Base-by-base conservation (phyloP, 345 rosid genomes). In the Linum lewisii region DNA sequence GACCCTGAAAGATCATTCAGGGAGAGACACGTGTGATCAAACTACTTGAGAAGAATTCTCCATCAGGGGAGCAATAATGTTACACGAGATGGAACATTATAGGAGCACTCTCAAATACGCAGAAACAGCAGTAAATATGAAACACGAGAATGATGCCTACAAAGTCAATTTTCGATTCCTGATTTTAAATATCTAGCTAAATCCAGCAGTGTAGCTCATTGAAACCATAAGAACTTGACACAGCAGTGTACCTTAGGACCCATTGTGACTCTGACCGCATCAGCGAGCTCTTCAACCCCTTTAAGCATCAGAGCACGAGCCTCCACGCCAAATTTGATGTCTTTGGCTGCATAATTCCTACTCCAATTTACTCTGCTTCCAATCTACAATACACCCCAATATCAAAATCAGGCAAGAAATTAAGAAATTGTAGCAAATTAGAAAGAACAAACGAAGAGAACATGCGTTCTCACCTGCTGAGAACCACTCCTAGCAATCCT, bases 231-330 rank as follows among this genome's bases (percentile, higher is more conserved):
- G 24, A 52, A 52, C 20, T 8, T 3, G 9, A 38, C 3, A 15
- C 2, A 38, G 10, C 11, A 5, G 9, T 10, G 2, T 69, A 94
- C 99, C 97, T 94, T 94, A 32, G 99, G 99, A 38, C 97, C 99
- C 95, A 89, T 90, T 29, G 99, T 93, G 64, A 93, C 95, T 79
- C 71, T 80, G 56, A 90, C 97, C 3, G 97, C 87, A 72, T 90
- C 96, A 42, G 95, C 95, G 14, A 93, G 92, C 65, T 93, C 99
- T 77, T 93, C 97, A 13, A 87, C 97, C 54, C 99, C 97, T 67
- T 61, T 85, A 26, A 93, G 97, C 97, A 93, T 93, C 62, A 77
- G 57, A 65, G 92, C 91, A 44, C 99, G 80, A 34, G 92, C 96
- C 24, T 93, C 97, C 24, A 89, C 96, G 10, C 96, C 92, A 26